phyloP scores from a whole-genome alignment of 2,329 filamentous ascomycete species.

The Chaetomium olivaceum region DNA sequence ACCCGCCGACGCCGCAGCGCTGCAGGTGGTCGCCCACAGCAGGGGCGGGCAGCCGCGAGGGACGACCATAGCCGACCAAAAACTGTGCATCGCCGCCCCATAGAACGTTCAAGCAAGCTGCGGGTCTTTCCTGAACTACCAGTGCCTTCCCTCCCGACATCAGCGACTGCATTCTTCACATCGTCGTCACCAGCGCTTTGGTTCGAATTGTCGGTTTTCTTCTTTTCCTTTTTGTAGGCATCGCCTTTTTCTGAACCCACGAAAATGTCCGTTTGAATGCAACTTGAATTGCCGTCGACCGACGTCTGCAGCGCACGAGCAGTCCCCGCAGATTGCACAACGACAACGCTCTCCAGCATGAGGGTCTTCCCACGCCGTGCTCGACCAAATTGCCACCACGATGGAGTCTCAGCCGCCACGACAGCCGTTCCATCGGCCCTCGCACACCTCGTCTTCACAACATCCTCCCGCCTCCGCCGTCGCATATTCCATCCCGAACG shows the following conservation, averaged over 20 bases:
- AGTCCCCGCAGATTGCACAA: conserved; percentile 14
- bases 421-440: conserved; percentile 26
- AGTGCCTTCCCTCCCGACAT: conserved; percentile 8
- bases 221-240: conserved; percentile 8
- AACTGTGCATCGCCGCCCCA: conserved; percentile 21
- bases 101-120: not conserved
- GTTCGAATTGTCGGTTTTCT: not conserved
- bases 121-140: conserved; percentile 21
- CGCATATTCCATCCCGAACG: conserved; percentile 49
- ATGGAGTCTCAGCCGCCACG: conserved; percentile 34
- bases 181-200: conserved; percentile 1
- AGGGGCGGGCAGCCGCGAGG: conserved; percentile 12
- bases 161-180: conserved; percentile 7
- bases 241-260: not conserved
- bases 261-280: conserved; percentile 29
- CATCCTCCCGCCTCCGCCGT: conserved; percentile 40
- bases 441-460: conserved; percentile 41
- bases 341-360: conserved; percentile 31
- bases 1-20: conserved; percentile 25
- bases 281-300: conserved; percentile 14
- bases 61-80: conserved; percentile 19
- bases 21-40: conserved; percentile 22
- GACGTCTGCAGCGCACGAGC: not conserved
- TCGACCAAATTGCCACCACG: conserved; percentile 28
- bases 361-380: conserved; percentile 26